These are phyloP conservation scores for Pyrenophora seminiperda DNA, from an alignment of 2,329 filamentous ascomycete genomes.

Conservation along the genomic window DNA sequence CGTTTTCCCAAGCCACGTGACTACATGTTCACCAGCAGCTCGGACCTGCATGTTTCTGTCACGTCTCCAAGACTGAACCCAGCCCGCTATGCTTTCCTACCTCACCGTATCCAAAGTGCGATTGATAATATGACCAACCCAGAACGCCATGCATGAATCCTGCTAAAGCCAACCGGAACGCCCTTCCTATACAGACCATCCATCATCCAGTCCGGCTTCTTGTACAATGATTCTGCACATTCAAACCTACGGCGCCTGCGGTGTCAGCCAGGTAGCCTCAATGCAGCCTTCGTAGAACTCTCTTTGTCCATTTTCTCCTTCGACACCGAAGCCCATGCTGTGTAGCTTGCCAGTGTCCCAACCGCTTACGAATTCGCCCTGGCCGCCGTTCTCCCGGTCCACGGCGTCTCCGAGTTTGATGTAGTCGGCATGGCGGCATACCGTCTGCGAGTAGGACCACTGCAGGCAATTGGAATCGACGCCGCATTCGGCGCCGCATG, in stretches of 20 bases:
- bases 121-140: slow-evolving; percentile 23
- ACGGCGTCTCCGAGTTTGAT: slow-evolving; percentile 45
- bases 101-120: slow-evolving; percentile 17
- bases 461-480: slow-evolving; percentile 43
- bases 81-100: neutral
- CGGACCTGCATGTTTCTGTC: neutral
- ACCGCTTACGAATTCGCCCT: slow-evolving; percentile 46
- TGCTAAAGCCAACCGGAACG: slow-evolving; percentile 31
- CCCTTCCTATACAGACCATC: slow-evolving; percentile 25
- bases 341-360: slow-evolving; percentile 48
- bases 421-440: slow-evolving; percentile 46
- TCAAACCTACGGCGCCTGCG: slow-evolving; percentile 29
- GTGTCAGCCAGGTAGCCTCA: slow-evolving; percentile 48
- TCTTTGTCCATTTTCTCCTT: slow-evolving; percentile 38
- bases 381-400: slow-evolving; percentile 38
- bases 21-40: slow-evolving; percentile 3
- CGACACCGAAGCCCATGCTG: slow-evolving; percentile 43
- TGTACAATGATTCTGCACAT: slow-evolving; percentile 4
- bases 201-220: slow-evolving; percentile 8
- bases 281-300: slow-evolving; percentile 43
- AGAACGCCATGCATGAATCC: slow-evolving; percentile 35
- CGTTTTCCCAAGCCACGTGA: slow-evolving; percentile 2
- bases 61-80: neutral
- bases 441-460: slow-evolving; percentile 46
- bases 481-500: slow-evolving; percentile 44